These are phyloP conservation scores for Fusarium illudens DNA, from an alignment of 2,329 filamentous ascomycete genomes.

Conservation along the genomic window DNA sequence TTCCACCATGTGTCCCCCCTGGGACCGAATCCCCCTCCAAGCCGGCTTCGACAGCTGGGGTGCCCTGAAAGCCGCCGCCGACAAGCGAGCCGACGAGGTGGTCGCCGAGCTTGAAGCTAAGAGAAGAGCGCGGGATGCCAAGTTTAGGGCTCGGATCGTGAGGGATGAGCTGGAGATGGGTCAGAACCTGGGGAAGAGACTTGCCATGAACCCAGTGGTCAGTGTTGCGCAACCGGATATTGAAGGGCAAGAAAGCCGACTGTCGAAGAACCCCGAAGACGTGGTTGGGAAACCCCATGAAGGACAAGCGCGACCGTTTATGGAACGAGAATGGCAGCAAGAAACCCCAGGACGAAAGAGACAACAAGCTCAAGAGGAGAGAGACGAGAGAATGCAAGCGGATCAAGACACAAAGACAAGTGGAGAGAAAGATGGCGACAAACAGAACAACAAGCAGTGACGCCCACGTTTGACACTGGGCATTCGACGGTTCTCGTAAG, in stretches of 20 bases:
- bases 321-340: background rate
- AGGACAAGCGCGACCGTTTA: background rate
- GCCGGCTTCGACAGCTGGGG: background rate
- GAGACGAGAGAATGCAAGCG: background rate
- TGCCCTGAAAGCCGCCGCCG: background rate
- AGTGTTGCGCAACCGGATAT: no score
- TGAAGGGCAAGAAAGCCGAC: no score
- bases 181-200: background rate
- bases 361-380: background rate
- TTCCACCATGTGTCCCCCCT: background rate
- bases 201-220: no score
- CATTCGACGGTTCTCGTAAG: background rate
- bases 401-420: background rate
- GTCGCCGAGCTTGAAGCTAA: background rate
- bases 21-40: background rate
- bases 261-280: no score
- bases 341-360: background rate
- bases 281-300: no score
- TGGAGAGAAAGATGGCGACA: background rate
- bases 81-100: background rate
- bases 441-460: background rate
- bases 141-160: background rate
- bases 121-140: background rate
- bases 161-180: background rate
- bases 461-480: no score